phyloP scores from a whole-genome alignment of 257 asterid genomes.

The Eucommia ulmoides region DNA sequence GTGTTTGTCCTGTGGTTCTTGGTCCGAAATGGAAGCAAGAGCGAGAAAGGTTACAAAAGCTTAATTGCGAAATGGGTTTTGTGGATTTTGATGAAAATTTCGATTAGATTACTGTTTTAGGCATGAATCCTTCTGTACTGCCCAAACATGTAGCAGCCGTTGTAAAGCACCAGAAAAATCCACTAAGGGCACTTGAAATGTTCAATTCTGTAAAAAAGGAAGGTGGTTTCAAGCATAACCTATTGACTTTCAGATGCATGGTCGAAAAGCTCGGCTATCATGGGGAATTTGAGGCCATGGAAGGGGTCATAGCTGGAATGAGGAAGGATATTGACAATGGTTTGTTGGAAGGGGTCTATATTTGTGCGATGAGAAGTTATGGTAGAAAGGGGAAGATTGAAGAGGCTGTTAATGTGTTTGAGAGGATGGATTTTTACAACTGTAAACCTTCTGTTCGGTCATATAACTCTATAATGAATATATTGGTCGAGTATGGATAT shows the following conservation, averaged over 20 bases:
- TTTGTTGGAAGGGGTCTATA: constrained; percentile 64
- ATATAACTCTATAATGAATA: constrained; percentile 67
- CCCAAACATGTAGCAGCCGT: constrained; percentile 86
- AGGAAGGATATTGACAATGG: constrained; percentile 38
- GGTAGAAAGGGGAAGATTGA: constrained; percentile 64
- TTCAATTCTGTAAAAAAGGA: constrained; percentile 63
- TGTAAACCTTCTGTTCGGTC: constrained; percentile 62
- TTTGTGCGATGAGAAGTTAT: constrained; percentile 58
- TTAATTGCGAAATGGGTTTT: constrained; percentile 9
- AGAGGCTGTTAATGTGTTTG: constrained; percentile 73
- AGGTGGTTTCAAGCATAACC: constrained; percentile 58
- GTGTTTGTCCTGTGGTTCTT: neutral
- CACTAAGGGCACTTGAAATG: constrained; percentile 78
- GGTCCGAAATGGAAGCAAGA: constrained; percentile 1
- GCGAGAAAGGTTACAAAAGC: constrained; percentile 4
- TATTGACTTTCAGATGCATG: constrained; percentile 61
- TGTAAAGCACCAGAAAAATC: constrained; percentile 56
- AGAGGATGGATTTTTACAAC: constrained; percentile 84
- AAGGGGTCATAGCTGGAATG: constrained; percentile 48
- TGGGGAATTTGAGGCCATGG: constrained; percentile 82
- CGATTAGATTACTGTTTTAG: constrained; percentile 14
- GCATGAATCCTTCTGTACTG: constrained; percentile 56
- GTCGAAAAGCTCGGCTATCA: constrained; percentile 61
- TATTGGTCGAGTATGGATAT: constrained; percentile 64
- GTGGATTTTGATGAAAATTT: constrained; percentile 14